phyloP scores from a whole-genome alignment of 306 rosid genomes.

The Acmispon strigosus region DNA sequence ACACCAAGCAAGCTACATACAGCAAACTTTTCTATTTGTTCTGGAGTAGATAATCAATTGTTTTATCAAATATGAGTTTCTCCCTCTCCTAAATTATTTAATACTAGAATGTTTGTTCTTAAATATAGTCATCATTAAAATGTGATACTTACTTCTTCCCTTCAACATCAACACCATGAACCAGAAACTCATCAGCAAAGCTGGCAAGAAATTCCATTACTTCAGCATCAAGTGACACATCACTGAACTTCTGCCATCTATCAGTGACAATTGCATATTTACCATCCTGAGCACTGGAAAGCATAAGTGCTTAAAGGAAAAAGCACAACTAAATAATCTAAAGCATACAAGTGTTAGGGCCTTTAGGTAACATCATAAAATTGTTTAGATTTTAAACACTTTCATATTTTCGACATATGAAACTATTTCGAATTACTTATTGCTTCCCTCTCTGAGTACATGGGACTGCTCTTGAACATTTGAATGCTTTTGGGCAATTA shows the following conservation, averaged over 20 bases:
- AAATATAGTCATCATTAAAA: not conserved
- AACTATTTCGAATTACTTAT: not conserved
- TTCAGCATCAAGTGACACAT: constrained; percentile 53
- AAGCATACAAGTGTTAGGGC: not conserved
- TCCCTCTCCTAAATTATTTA: not conserved
- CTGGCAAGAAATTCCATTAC: constrained; percentile 67
- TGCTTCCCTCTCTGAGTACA: not conserved
- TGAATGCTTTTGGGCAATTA: not conserved
- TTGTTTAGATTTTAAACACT: not conserved
- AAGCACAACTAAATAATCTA: not conserved
- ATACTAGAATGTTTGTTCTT: not conserved
- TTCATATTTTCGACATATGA: not conserved
- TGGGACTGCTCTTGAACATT: not conserved
- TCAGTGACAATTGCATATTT: constrained; percentile 88
- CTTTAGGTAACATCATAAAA: not conserved
- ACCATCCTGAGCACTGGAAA: constrained; percentile 54
- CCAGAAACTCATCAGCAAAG: constrained; percentile 89
- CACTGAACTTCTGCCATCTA: constrained; percentile 96
- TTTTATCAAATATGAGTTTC: not conserved
- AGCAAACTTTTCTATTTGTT: not conserved
- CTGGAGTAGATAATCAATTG: not conserved
- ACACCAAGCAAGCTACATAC: not conserved
- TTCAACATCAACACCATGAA: constrained; percentile 97
- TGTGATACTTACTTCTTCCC: constrained; percentile 70
- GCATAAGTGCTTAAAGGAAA: constrained; percentile 6